Evolutionary conservation across 2,329 filamentous ascomycete species (phyloP).

Genomic region (Parafenestella ontariensis): DNA sequence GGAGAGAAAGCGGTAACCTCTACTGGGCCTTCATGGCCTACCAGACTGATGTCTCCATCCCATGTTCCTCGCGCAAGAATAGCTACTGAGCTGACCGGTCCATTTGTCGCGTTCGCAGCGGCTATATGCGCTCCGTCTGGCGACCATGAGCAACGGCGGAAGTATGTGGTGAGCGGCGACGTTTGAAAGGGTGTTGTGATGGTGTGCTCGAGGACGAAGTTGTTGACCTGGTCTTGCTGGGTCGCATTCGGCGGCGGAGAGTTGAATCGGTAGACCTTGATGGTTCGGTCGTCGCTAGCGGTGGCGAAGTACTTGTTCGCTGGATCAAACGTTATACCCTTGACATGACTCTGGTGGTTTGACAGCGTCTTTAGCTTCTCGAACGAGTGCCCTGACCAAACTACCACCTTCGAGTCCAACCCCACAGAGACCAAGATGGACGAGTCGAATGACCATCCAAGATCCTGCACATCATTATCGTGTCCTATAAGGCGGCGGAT

Average conservation of each 20-base stretch:
- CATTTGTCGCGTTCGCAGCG: slow-evolving; percentile 95
- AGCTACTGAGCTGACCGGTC: slow-evolving; percentile 94
- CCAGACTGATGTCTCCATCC: slow-evolving; percentile 97
- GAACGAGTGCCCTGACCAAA: slow-evolving; percentile 98
- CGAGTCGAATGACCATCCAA: slow-evolving; percentile 96
- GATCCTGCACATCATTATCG: slow-evolving; percentile 97
- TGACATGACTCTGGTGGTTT: slow-evolving; percentile 96
- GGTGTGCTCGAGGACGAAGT: slow-evolving; percentile 93
- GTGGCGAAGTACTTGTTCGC: slow-evolving; percentile 99
- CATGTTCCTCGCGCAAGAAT: slow-evolving; percentile 92
- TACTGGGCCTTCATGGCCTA: slow-evolving; percentile 94
- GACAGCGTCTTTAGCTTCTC: slow-evolving; percentile 95
- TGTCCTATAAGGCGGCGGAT: slow-evolving; percentile 92
- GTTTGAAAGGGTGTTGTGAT: slow-evolving; percentile 87
- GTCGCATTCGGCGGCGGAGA: slow-evolving; percentile 87
- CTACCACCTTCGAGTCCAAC: slow-evolving; percentile 94
- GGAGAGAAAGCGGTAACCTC: slow-evolving; percentile 98
- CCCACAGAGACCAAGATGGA: slow-evolving; percentile 96
- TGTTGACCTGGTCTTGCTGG: slow-evolving; percentile 93
- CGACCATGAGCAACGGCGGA: slow-evolving; percentile 95
- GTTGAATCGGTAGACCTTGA: slow-evolving; percentile 96
- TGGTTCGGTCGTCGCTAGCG: slow-evolving; percentile 93
- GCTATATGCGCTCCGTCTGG: slow-evolving; percentile 97
- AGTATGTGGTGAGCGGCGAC: slow-evolving; percentile 95
- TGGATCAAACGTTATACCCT: slow-evolving; percentile 97